Percentiles rank a stretch among this genome's conserved stretches.
Evolutionary conservation across 192 early-diverging fungal species (phyloP).

Genomic region (Podila minutissima): DNA sequence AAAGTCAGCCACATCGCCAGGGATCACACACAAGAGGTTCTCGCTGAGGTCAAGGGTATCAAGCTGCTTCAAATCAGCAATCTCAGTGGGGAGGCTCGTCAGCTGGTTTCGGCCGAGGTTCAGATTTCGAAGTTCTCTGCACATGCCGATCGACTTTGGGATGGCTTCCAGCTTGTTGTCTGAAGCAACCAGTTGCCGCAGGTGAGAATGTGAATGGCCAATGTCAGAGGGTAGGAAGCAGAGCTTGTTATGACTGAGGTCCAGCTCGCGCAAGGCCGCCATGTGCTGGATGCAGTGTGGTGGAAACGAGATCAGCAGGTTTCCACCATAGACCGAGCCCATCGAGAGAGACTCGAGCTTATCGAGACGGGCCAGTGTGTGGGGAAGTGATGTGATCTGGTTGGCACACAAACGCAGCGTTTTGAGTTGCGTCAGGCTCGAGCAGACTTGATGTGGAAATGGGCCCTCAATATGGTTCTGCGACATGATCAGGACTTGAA

Average conservation of each 20-base stretch:
- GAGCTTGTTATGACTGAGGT: constrained; percentile 62
- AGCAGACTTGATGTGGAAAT: constrained; percentile 50
- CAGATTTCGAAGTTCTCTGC: constrained; percentile 55
- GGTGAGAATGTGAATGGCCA: constrained; percentile 42
- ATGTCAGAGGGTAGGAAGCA: constrained; percentile 55
- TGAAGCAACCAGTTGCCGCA: constrained; percentile 47
- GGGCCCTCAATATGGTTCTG: constrained; percentile 59
- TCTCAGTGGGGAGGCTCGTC: constrained; percentile 49
- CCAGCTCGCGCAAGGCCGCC: constrained; percentile 56
- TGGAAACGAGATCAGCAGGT: constrained; percentile 51
- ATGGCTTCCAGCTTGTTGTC: constrained; percentile 62
- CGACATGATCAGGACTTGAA: constrained; percentile 58
- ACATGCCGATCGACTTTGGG: constrained; percentile 59
- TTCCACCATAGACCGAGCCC: constrained; percentile 65
- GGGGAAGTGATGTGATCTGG: constrained; percentile 50
- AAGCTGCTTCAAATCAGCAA: constrained; percentile 55
- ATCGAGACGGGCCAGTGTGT: constrained; percentile 40
- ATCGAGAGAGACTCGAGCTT: constrained; percentile 56
- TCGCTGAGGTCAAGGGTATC: constrained; percentile 64
- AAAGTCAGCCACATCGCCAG: constrained; percentile 57
- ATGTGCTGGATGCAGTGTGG: constrained; percentile 53
- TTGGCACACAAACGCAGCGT: constrained; percentile 55
- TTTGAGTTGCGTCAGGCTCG: constrained; percentile 48
- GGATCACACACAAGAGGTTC: constrained; percentile 58
- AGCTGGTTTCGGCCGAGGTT: constrained; percentile 61